Evolutionary conservation across 306 rosid species (phyloP).

Genomic region (Luffa aegyptiaca): DNA sequence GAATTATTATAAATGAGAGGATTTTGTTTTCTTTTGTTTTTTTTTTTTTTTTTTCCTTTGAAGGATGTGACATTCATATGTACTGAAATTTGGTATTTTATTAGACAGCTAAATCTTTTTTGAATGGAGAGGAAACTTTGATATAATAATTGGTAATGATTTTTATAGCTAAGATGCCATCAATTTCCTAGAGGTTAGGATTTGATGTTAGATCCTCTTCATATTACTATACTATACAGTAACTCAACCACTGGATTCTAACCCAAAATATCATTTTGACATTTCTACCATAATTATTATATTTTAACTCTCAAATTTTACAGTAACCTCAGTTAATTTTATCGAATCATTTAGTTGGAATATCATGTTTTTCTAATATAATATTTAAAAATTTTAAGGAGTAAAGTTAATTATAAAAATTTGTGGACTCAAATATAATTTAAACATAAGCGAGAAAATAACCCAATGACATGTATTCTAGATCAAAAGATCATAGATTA

Average conservation of each 20-base stretch:
- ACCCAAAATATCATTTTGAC: neutral
- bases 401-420: no score
- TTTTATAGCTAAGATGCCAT: slow-evolving; percentile 8
- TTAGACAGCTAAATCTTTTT: slow-evolving; percentile 2
- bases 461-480: no score
- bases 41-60: neutral
- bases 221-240: neutral
- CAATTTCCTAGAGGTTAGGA: slow-evolving; percentile 1
- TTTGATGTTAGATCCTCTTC: slow-evolving; percentile 4
- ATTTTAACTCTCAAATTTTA: neutral
- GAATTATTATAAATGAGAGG: neutral
- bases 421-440: no score
- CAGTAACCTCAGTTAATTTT: no score
- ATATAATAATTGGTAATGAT: slow-evolving; percentile 7
- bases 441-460: no score
- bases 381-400: no score
- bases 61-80: neutral
- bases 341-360: no score
- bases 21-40: neutral
- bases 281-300: neutral
- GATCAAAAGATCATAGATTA: no score
- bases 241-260: neutral
- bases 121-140: slow-evolving; percentile 2
- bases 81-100: neutral
- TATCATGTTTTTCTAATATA: no score